A percentile compares a stretch with the other conserved stretches of the same genome.
phyloP scores from a whole-genome alignment of 2,329 filamentous ascomycete species.

The Fusarium beomiforme region DNA sequence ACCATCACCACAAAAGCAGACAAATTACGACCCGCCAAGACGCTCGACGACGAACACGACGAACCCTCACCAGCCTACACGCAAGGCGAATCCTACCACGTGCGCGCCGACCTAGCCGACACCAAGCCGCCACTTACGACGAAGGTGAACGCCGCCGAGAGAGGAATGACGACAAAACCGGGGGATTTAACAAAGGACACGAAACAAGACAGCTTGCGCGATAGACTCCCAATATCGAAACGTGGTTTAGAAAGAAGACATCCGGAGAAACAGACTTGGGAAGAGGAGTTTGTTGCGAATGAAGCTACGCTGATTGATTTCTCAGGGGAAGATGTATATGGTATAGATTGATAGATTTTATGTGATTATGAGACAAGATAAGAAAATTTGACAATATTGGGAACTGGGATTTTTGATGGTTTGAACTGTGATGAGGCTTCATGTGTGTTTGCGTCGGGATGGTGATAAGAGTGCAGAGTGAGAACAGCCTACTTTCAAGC shows the following conservation, averaged over 20 bases:
- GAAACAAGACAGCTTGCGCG: conserved; percentile 7
- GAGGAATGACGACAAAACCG: background rate
- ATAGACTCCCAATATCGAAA: conserved; percentile 22
- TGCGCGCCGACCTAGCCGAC: conserved; percentile 6
- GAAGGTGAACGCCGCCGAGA: background rate
- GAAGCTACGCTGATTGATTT: conserved; percentile 37
- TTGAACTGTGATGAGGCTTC: background rate
- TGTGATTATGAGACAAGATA: conserved; percentile 24
- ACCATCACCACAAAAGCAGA: conserved; percentile 14
- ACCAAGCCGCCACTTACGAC: background rate
- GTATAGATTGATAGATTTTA: conserved; percentile 24
- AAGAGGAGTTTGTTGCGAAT: conserved; percentile 27
- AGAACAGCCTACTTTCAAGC: no score
- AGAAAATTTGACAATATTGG: conserved; percentile 3
- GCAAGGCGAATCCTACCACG: conserved; percentile 11
- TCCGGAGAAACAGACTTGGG: conserved; percentile 25
- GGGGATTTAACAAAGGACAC: background rate
- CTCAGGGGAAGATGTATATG: conserved; percentile 22
- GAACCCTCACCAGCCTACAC: conserved; percentile 16
- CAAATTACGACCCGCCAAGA: conserved; percentile 19
- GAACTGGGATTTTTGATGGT: background rate
- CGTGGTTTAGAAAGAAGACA: conserved; percentile 19
- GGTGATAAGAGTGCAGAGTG: no score
- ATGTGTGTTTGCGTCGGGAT: background rate
- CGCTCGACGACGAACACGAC: conserved; percentile 22